These are phyloP conservation scores for Gamsiella multidivaricata DNA, from an alignment of 192 early-diverging fungal species.

Conservation along the genomic window DNA sequence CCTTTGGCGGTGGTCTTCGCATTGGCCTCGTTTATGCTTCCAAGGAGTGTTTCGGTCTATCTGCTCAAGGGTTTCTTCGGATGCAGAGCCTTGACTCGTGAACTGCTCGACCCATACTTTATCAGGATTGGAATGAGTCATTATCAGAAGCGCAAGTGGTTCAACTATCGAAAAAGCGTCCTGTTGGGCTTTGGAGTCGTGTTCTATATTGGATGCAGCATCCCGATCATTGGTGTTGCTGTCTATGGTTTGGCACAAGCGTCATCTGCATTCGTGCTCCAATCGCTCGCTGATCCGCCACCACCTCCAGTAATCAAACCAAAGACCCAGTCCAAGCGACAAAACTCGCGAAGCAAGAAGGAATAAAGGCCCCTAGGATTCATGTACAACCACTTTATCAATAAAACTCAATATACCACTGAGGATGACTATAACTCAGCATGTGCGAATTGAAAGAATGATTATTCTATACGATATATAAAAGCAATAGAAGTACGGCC, in stretches of 20 bases:
- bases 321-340: slow-evolving; percentile 1
- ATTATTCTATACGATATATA: background rate
- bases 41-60: slow-evolving; percentile 44
- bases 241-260: slow-evolving; percentile 67
- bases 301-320: slow-evolving; percentile 41
- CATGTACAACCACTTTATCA: too few species aligned
- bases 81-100: slow-evolving; percentile 64
- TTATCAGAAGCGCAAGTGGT: slow-evolving; percentile 65
- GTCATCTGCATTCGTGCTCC: slow-evolving; percentile 33
- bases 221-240: slow-evolving; percentile 66
- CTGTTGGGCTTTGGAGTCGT: slow-evolving; percentile 69
- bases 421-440: too few species aligned
- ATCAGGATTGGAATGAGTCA: slow-evolving; percentile 58
- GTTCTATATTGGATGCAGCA: slow-evolving; percentile 60
- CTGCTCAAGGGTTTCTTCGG: slow-evolving; percentile 62
- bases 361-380: slow-evolving; percentile 1
- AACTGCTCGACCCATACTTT: slow-evolving; percentile 75
- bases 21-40: slow-evolving; percentile 54
- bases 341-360: slow-evolving; percentile 7
- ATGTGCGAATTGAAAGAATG: background rate
- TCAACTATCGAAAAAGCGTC: slow-evolving; percentile 62
- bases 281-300: slow-evolving; percentile 39
- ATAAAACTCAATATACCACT: too few species aligned
- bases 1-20: slow-evolving; percentile 53
- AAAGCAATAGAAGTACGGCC: background rate